Conservation (phyloP, 352 stramenopile genomes). For the Blastocystis sp. region DNA sequence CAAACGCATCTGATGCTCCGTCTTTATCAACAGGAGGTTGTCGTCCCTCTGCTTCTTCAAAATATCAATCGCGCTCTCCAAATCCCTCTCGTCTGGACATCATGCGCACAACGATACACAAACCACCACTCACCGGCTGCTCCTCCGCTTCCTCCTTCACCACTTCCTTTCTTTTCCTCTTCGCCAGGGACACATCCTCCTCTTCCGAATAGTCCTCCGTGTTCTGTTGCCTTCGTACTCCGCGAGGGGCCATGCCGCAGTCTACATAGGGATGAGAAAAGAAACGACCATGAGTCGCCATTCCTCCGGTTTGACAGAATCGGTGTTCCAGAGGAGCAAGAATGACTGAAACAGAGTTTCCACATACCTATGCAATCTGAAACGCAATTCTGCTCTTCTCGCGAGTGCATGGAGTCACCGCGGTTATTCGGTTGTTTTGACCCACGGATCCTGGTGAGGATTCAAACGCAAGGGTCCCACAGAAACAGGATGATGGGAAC, state of each 20-base stretch:
- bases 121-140: not conserved
- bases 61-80: conserved; percentile 9
- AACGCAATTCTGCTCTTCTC: no score
- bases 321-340: no score
- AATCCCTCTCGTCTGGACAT: conserved; percentile 25
- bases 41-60: conserved; percentile 56
- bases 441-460: not conserved
- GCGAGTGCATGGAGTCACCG: no score
- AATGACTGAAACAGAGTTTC: no score
- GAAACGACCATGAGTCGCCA: no score
- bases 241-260: not conserved
- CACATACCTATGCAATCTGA: no score
- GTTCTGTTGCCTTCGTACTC: not conserved
- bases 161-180: not conserved
- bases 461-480: not conserved
- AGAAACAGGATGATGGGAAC: conserved; percentile 15
- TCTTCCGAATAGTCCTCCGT: not conserved
- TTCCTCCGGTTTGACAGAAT: no score
- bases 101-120: not conserved
- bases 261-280: no score
- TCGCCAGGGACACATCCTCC: not conserved
- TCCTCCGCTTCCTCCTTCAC: not conserved
- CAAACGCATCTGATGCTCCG: conserved; percentile 64
- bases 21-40: conserved; percentile 59
- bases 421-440: no score